Conservation (phyloP, 129 eudicot genomes). For the Pseudognaphalium luteoalbum region DNA sequence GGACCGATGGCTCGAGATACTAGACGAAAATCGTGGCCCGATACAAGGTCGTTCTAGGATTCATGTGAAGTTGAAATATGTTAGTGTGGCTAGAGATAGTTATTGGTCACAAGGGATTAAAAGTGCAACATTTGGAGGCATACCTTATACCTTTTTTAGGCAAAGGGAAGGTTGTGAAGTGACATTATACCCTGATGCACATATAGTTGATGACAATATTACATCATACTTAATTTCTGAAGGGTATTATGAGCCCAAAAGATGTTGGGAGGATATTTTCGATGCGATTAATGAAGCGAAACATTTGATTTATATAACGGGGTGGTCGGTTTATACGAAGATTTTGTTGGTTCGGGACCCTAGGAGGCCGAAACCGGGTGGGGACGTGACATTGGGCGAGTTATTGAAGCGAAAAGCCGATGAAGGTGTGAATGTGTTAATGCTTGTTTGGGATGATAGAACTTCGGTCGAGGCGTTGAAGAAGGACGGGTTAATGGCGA, state of each 20-base stretch:
- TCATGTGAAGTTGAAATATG: conserved; percentile 64
- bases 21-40: conserved; percentile 56
- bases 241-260: conserved; percentile 53
- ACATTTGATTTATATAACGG: conserved; percentile 71
- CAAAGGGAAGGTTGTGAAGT: conserved; percentile 74
- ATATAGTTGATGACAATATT: conserved; percentile 51
- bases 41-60: conserved; percentile 59
- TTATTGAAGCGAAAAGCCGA: conserved; percentile 62
- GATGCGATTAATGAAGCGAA: conserved; percentile 66
- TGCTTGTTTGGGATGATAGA: conserved; percentile 91
- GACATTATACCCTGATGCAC: conserved; percentile 84
- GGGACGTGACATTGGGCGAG: conserved; percentile 61
- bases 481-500: conserved; percentile 80
- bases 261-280: conserved; percentile 86
- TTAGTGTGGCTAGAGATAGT: conserved; percentile 46
- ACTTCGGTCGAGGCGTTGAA: conserved; percentile 51
- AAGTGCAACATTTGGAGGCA: conserved; percentile 47
- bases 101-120: conserved; percentile 87
- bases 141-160: conserved; percentile 63
- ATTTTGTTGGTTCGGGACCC: conserved; percentile 69
- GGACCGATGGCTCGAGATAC: conserved; percentile 58
- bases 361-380: conserved; percentile 49
- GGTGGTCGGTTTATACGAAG: conserved; percentile 80
- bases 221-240: conserved; percentile 28
- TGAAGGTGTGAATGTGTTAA: conserved; percentile 59